Evolutionary conservation across 768 basidiomycete species (phyloP), one percentile per base, ranked within the genome.

Genomic region (Suillus occidentalis): DNA sequence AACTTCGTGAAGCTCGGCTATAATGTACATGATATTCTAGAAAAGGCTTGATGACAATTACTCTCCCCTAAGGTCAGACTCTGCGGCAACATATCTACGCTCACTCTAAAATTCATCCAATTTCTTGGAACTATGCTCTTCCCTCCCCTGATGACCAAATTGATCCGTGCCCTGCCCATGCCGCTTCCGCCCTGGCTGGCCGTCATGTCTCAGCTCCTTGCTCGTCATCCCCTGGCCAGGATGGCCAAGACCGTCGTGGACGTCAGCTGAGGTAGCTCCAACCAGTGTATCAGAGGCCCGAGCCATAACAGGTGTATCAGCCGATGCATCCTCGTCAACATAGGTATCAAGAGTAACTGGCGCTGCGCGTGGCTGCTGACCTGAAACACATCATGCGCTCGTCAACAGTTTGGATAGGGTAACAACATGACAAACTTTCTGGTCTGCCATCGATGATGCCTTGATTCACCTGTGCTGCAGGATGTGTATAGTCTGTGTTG

Each of bases 251-350:
- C 75, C 75, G 40, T 22, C 2, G 63, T 79, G 56, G 28, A 80
- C 74, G 37, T 76, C 75, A 39, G 68, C 52, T 28, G 76, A 78
- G 10, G 80, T 80, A 36, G 75, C 77, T 42, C 79, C 79, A 2
- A 61, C 65, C 10, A 76, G 66, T 0, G 75, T 72, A 59, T 72
- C 74, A 13, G 63, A 66, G 2, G 70, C 71, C n/a, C 65, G 59
- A 7, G 50, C 28, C 5, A 37, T 49, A 16, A 49, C 28, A 6
- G 25, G 4, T 22, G 60, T 34, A 6, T 69, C 63, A 39, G 72
- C 75, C 18, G 66, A 78, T 45, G 75, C 74, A 49, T 78, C 74
- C 13, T 20, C 34, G 70, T 81, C 75, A 60, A 79, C 58, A 55
- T 77, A 72, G 40, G 69, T 75, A 64, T 70, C 72, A 55, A 75